Base-by-base conservation (phyloP, 2,329 filamentous ascomycete species). In the Orbilia oligospora region DNA sequence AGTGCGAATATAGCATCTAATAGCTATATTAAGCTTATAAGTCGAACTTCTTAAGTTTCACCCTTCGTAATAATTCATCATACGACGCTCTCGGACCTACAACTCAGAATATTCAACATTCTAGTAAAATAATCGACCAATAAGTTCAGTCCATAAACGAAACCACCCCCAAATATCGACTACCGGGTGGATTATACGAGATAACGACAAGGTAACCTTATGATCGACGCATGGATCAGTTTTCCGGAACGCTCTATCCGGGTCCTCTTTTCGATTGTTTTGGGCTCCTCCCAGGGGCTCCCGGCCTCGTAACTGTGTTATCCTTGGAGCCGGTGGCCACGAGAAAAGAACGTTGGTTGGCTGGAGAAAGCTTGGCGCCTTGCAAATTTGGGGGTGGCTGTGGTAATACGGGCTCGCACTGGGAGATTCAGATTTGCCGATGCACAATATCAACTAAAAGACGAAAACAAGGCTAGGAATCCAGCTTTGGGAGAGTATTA, bases 171-270 rank as follows among this genome's bases (percentile, higher is more conserved):
- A 41, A 61, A 14, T 24, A 61, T 41, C 36, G 12, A 56, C 27
- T 61, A 8, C 36, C 3, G 9, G 33, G 33, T 61, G 41, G 55
- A 24, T 24, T 41, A 61, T 61, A 61, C 55, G 55, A 61, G 55
- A 24, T 61, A 61, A 61, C 8, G 55, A 61, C 55, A 61, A 33
- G 55, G 55, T 12, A n/a, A 24, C 10, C 9, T 61, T 61, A 61
- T 61, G 55, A 61, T 61, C 55, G 55, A 22, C 55, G 33, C 55
- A 61, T 24, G 55, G 55, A 61, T 61, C 1, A 2, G 12, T 61
- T 44, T 44, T 24, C 33, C 36, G 55, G 55, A 44, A 61, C 10
- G 33, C 18, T 16, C 5, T 41, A 18, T 33, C 20, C 33, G 33
- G 55, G 55, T 22, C 41, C 46, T 22, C 41, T 20, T 49, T 24